A percentile compares a stretch with the other conserved stretches of the same genome.
Evolutionary conservation across 495 filamentous ascomycete genomes (phyloP).

Genomic region (Symbiotaphrina buchneri): DNA sequence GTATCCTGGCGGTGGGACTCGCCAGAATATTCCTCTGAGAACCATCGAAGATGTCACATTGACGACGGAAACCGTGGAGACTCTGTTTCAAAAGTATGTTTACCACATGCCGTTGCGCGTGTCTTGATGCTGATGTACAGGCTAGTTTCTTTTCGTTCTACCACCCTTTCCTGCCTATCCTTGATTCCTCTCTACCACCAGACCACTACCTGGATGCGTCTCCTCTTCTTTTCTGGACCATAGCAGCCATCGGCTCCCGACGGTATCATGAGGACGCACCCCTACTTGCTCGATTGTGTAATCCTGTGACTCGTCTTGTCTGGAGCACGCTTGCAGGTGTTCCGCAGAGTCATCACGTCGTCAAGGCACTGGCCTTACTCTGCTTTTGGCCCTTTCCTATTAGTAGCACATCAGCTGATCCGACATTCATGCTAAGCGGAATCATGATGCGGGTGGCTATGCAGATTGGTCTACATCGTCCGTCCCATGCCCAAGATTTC

Average conservation of each 20-base stretch:
- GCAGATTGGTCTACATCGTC: constrained; percentile 74
- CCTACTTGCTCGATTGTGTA: constrained; percentile 45
- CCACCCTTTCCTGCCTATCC: constrained; percentile 68
- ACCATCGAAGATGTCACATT: constrained; percentile 54
- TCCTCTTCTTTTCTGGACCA: constrained; percentile 69
- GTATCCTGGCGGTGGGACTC: constrained; percentile 21
- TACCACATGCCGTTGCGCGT: constrained; percentile 5
- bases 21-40: constrained; percentile 14
- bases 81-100: constrained; percentile 51
- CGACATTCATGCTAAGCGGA: constrained; percentile 74
- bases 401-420: constrained; percentile 67
- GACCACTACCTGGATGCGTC: constrained; percentile 55
- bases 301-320: constrained; percentile 48
- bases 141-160: constrained; percentile 50
- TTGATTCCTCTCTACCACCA: constrained; percentile 44
- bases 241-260: constrained; percentile 61
- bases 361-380: constrained; percentile 72
- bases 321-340: constrained; percentile 69
- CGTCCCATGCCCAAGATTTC: constrained; percentile 80
- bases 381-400: constrained; percentile 84
- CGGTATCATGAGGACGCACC: constrained; percentile 41
- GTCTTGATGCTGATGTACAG: not conserved
- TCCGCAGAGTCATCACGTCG: constrained; percentile 71
- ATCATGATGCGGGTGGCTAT: constrained; percentile 88
- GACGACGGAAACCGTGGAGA: constrained; percentile 42